Base-by-base conservation (phyloP, 116 monocot genomes). In the Posidonia oceanica region DNA sequence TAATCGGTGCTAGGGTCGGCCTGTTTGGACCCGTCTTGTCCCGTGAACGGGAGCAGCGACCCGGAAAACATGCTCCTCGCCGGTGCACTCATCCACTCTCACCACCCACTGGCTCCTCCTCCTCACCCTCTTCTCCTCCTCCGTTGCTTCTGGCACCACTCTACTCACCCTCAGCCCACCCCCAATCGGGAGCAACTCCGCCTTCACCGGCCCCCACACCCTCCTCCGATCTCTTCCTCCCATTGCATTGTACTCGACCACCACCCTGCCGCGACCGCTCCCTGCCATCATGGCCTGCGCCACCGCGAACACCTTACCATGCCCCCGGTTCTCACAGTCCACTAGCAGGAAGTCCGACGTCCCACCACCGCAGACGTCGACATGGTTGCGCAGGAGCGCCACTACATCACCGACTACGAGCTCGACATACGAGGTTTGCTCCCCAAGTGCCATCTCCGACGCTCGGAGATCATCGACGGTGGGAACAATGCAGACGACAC, bases 1-100 rank as follows among this genome's bases (percentile, higher is more conserved):
- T 0, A 29, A 29, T 29, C 29, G 29, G 29, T 29, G 29, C 29
- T 29, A 29, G 29, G 29, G 1, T 29, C 29, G 29, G 29, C 29
- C 29, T 29, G 74, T 62, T 62, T 68, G 72, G 10, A 77, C 64
- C 80, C 54, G n/a, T 40, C 68, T 78, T 68, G 72, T 68, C 14
- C 63, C 42, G 8, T 71, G 67, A 36, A 67, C 56, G 5, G 48
- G 23, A 72, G 42, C 42, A 3, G 29, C 8, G 16, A 87, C 73
- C 70, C 87, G 66, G 48, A 78, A 87, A 4, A 81, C 87, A 39
- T 87, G 80, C 74, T 87, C 87, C 67, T 87, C 83, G 14, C 87
- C 87, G 52, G 87, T 87, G 67, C 61, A 75, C 74, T 87, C 80
- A 20, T 87, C 87, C 22, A 87, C 76, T 57, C 72, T 69, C 62